Evolutionary conservation across 768 basidiomycete genomes (phyloP).

Genomic region (Gymnopilus junonius): DNA sequence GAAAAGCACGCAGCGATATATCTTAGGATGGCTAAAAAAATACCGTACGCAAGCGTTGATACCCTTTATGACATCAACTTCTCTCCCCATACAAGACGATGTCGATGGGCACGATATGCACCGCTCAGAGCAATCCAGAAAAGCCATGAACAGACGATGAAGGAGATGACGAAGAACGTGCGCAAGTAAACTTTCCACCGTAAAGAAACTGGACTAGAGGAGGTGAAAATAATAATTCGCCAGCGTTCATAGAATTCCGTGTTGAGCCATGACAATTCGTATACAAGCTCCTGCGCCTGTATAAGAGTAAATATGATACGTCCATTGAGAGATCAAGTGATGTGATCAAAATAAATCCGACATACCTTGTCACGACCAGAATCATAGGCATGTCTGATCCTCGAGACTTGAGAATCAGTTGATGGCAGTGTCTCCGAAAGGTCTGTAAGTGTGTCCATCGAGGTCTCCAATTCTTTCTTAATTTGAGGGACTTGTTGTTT

Average conservation of each 20-base stretch:
- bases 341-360: constrained; percentile 6
- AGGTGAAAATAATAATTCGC: constrained; percentile 75
- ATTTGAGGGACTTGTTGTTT: constrained; percentile 66
- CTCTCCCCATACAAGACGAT: constrained; percentile 81
- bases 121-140: constrained; percentile 66
- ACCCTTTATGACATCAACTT: constrained; percentile 64
- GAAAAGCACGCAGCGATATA: not conserved
- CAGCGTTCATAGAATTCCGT: constrained; percentile 79
- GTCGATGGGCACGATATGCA: constrained; percentile 74
- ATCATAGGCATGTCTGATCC: constrained; percentile 70
- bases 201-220: constrained; percentile 72
- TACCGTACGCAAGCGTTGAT: not conserved
- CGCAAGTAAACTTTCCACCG: constrained; percentile 72
- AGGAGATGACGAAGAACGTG: constrained; percentile 56
- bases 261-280: constrained; percentile 74
- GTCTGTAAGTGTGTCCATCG: constrained; percentile 58
- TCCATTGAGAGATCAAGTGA: not conserved
- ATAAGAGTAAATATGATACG: constrained; percentile 2
- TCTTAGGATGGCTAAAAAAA: not conserved
- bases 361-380: constrained; percentile 70
- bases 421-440: constrained; percentile 64
- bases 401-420: constrained; percentile 61
- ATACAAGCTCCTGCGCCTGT: constrained; percentile 69
- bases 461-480: constrained; percentile 61
- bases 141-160: constrained; percentile 62